A percentile compares a stretch with the other conserved stretches of the same genome.
phyloP scores from a whole-genome alignment of 352 stramenopile genomes.

The Paralagenidium karlingii region DNA sequence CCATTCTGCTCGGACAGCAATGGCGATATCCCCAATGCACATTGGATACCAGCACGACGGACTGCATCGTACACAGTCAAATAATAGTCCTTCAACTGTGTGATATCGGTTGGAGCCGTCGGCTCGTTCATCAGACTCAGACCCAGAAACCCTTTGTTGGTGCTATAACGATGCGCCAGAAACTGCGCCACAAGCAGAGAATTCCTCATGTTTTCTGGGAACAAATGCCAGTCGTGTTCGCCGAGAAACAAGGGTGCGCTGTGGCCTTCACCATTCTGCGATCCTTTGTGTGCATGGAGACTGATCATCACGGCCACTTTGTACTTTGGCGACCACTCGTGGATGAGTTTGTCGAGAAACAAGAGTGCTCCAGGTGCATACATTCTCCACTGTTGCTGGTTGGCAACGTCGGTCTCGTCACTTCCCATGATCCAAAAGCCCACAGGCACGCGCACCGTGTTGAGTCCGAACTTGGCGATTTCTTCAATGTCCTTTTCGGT shows the following conservation, averaged over 20 bases:
- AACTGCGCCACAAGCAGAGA: slow-evolving; percentile 22
- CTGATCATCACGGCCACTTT: slow-evolving; percentile 43
- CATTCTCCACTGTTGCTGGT: slow-evolving; percentile 10
- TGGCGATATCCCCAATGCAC: slow-evolving; percentile 23
- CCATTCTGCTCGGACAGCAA: slow-evolving; percentile 20
- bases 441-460: slow-evolving; percentile 61
- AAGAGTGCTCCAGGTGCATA: slow-evolving; percentile 15
- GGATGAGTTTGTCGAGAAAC: slow-evolving; percentile 41
- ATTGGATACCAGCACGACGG: slow-evolving; percentile 21
- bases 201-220: slow-evolving; percentile 13
- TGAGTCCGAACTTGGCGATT: slow-evolving; percentile 28
- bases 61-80: slow-evolving; percentile 20
- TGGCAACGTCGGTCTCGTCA: slow-evolving; percentile 15
- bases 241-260: slow-evolving; percentile 12
- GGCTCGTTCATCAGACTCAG: slow-evolving; percentile 49
- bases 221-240: slow-evolving; percentile 11
- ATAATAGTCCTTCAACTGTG: slow-evolving; percentile 20
- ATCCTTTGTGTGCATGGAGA: slow-evolving; percentile 33
- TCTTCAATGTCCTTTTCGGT: slow-evolving; percentile 24
- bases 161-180: slow-evolving; percentile 25
- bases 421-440: slow-evolving; percentile 36
- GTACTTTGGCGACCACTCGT: slow-evolving; percentile 30
- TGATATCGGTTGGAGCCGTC: slow-evolving; percentile 5
- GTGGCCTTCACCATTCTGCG: slow-evolving; percentile 44
- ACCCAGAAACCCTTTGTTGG: slow-evolving; percentile 28